Conservation (phyloP, 2,329 filamentous ascomycete genomes). For the Thielaviopsis ethacetica region DNA sequence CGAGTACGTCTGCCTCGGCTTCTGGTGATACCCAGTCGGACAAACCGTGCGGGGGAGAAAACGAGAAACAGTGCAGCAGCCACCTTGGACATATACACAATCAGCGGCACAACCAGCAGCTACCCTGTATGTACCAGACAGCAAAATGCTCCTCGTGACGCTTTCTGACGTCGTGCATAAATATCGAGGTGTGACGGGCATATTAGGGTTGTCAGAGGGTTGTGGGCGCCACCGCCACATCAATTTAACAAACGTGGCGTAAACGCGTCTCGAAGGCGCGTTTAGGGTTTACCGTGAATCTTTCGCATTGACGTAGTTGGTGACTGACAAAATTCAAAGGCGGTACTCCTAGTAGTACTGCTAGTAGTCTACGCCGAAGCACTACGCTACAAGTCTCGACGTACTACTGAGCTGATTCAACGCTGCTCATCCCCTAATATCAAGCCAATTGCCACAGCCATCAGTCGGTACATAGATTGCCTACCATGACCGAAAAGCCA, state of each 20-base stretch:
- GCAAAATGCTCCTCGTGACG: too few relatives aligned
- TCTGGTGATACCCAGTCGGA: neutral
- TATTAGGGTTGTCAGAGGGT: neutral
- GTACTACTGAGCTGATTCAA: neutral
- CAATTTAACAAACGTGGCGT: conserved; percentile 2
- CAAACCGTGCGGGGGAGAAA: neutral
- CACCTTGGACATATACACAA: too few relatives aligned
- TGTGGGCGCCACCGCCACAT: conserved; percentile 3
- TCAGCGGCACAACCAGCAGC: too few relatives aligned
- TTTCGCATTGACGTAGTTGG: neutral
- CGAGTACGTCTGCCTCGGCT: neutral
- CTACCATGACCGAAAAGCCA: conserved; percentile 3
- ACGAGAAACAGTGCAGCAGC: neutral
- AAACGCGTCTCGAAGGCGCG: neutral
- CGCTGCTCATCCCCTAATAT: neutral
- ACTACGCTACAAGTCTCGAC: too few relatives aligned
- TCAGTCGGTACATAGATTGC: neutral
- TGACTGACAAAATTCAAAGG: neutral
- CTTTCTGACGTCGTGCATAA: too few relatives aligned
- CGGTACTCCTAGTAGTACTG: too few relatives aligned
- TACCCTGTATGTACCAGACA: neutral
- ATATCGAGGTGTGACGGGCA: too few relatives aligned
- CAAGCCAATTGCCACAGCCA: neutral
- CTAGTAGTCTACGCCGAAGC: too few relatives aligned
- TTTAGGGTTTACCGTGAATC: neutral